Conservation (phyloP, 2,329 filamentous ascomycete species). For the Elsinoe ampelina region DNA sequence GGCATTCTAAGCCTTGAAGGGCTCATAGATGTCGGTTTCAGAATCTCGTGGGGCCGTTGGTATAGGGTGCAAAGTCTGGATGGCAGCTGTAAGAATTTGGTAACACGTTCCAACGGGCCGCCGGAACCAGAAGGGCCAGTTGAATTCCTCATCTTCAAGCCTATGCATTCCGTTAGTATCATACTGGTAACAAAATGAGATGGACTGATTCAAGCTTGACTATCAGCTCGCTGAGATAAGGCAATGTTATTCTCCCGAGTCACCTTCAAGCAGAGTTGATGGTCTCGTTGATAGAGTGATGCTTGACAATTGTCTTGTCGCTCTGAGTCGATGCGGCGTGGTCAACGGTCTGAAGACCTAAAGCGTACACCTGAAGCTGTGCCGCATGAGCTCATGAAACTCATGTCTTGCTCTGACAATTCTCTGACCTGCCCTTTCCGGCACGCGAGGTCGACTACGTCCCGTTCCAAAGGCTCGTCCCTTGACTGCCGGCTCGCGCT, state of each 20-base stretch:
- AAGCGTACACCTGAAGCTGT: neutral
- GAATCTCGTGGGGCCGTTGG: neutral
- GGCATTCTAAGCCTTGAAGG: neutral
- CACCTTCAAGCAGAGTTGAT: neutral
- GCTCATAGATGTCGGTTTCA: neutral
- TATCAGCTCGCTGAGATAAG: neutral
- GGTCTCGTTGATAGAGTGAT: neutral
- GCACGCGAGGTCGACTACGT: neutral
- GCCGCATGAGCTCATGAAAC: neutral
- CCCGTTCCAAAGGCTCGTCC: neutral
- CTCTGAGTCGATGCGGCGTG: neutral
- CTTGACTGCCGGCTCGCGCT: neutral
- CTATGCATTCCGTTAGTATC: neutral
- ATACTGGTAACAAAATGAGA: neutral
- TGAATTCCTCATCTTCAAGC: neutral
- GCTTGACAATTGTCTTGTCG: no score
- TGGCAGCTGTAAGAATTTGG: neutral
- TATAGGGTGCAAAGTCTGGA: neutral
- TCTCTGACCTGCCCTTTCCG: constrained; percentile 6
- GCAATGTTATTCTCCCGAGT: neutral
- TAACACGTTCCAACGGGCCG: neutral
- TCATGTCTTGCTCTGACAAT: neutral
- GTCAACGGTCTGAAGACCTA: neutral
- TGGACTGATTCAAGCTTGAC: neutral
- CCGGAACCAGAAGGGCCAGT: neutral